Evolutionary conservation across 306 rosid species (phyloP).

Genomic region (Corylus heterophylla): DNA sequence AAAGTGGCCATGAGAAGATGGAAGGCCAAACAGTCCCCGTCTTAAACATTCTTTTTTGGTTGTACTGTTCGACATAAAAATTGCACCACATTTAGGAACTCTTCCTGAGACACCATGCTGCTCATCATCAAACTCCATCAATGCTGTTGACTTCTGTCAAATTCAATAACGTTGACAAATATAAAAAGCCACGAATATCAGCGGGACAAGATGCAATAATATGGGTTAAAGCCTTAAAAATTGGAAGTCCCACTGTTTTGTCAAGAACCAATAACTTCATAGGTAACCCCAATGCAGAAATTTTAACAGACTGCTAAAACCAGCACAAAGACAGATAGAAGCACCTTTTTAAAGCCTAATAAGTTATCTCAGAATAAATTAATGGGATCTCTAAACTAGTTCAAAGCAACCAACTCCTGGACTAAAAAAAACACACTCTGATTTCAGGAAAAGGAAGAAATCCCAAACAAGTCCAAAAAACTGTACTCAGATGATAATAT

Average conservation of each 20-base stretch:
- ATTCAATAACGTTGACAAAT: background rate
- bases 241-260: background rate
- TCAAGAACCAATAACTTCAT: background rate
- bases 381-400: background rate
- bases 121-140: slow-evolving; percentile 35
- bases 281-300: background rate
- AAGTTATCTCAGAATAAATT: background rate
- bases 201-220: background rate
- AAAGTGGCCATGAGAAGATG: slow-evolving; percentile 33
- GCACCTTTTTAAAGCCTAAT: background rate
- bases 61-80: slow-evolving; percentile 37
- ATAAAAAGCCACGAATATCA: background rate
- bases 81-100: slow-evolving; percentile 48
- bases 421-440: background rate
- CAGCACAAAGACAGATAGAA: background rate
- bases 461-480: background rate
- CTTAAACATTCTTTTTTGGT: slow-evolving; percentile 38
- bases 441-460: background rate
- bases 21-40: slow-evolving; percentile 34
- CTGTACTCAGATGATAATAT: too few relatives aligned
- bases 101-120: slow-evolving; percentile 35
- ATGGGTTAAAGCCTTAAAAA: background rate
- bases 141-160: background rate
- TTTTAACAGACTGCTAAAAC: background rate
- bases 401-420: background rate